phyloP scores from a whole-genome alignment of 176 grass and related monocot species.

The Raddia guianensis region DNA sequence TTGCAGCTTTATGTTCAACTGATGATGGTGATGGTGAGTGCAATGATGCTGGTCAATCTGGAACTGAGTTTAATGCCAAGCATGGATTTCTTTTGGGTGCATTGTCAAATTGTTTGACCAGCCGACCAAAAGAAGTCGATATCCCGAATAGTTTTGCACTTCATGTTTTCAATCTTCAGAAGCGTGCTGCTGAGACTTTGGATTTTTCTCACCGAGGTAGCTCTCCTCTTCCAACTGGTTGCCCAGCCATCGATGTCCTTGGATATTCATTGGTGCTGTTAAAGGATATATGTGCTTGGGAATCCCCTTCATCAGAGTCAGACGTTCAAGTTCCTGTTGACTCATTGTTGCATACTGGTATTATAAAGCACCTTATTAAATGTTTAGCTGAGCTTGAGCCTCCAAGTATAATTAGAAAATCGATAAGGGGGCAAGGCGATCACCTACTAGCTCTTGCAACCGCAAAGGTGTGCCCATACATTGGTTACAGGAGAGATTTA shows the following conservation, averaged over 20 bases:
- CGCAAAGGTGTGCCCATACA: slow-evolving; percentile 78
- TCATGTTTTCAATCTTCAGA: slow-evolving; percentile 62
- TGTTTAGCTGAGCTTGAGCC: slow-evolving; percentile 76
- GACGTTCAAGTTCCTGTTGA: slow-evolving; percentile 44
- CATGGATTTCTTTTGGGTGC: slow-evolving; percentile 74
- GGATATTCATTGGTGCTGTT: slow-evolving; percentile 79
- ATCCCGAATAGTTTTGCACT: slow-evolving; percentile 57
- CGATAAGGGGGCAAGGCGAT: slow-evolving; percentile 43
- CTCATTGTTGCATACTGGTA: slow-evolving; percentile 58
- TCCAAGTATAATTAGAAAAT: slow-evolving; percentile 81
- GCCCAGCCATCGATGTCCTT: slow-evolving; percentile 62
- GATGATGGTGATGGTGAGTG: slow-evolving; percentile 39
- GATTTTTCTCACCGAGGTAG: slow-evolving; percentile 57
- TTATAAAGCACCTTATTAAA: slow-evolving; percentile 63
- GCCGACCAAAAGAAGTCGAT: slow-evolving; percentile 66
- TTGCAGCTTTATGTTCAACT: slow-evolving; percentile 51
- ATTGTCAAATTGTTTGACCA: slow-evolving; percentile 73
- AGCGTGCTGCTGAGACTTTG: slow-evolving; percentile 53
- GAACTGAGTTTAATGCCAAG: slow-evolving; percentile 32
- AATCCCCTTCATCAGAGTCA: slow-evolving; percentile 41
- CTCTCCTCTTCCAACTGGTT: slow-evolving; percentile 64
- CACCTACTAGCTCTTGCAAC: slow-evolving; percentile 32
- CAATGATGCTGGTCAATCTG: slow-evolving; percentile 18
- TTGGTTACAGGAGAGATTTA: slow-evolving; percentile 83
- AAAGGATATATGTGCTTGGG: slow-evolving; percentile 91